Evolutionary conservation across 257 asterid genomes (phyloP), one percentile per base, ranked within the genome.

Genomic region (Ocimum tenuiflorum): DNA sequence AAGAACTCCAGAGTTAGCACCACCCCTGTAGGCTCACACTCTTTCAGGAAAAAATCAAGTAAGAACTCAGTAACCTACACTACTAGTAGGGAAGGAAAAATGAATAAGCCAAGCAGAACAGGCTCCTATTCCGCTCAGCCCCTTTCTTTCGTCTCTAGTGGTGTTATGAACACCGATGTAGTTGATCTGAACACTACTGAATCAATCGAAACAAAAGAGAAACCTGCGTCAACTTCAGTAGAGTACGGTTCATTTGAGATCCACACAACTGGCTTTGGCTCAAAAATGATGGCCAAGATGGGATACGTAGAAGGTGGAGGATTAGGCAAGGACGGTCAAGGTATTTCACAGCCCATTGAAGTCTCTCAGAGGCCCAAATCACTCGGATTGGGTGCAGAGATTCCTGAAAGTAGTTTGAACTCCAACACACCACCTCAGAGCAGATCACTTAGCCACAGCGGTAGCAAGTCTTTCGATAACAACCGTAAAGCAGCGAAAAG

Each of bases 221-320:
- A 80, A 71, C 50, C 27, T 19, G 69, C 19, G n/a, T 52, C 84
- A 18, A 71, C 51, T 62, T 56, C 86, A 15, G 70, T 48, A 22
- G 79, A 82, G 60, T 80, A 75, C 29, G 94, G 89, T 64, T 82
- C 96, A 41, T 94, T 94, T 43, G 99, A 94, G 79, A 54, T 83
- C 87, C 99, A 90, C 79, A 94, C 99, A 0, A 94, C 95, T 31
- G 99, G 99, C 35, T 90, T 94, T 72, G 99, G 99, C 36, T 94
- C 97, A 24, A 94, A 86, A 83, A 88, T 90, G 94, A 46, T 94
- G 95, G 97, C 97, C 43, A 94, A 89, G 81, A 90, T 90, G 99
- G 99, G 99, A 51, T 89, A 75, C 63, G 76, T 86, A 23, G 95
- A 83, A 75, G 97, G 97, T 13, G 75, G 60, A 1, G 99, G 97